Base-by-base conservation (phyloP, 805 yeast genomes). In the Hagleromyces aurorensis region DNA sequence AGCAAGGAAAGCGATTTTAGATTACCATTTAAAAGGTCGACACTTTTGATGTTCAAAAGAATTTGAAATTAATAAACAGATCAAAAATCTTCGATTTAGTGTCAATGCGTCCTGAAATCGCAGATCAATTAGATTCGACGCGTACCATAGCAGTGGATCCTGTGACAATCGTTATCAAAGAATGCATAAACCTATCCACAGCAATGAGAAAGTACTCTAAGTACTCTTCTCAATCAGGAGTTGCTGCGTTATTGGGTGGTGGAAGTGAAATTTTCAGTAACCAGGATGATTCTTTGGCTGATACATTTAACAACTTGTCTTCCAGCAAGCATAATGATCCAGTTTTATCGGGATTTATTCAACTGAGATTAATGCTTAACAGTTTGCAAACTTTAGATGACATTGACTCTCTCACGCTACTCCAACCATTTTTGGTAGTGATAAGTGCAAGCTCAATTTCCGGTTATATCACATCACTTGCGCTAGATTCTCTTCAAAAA, bases 121-220 rank as follows among this genome's bases (percentile, higher is more conserved):
- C n/a, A n/a, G n/a, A n/a, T n/a, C n/a, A n/a, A n/a, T n/a, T n/a
- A n/a, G n/a, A n/a, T n/a, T n/a, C n/a, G 23, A 29, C 14, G 34
- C 16, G 19, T 11, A 7, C 18, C 16, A 40, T 40, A 24, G 61
- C 89, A 6, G 67, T 82, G 29, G 87, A 83, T 55, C 82, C 93
- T 9, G 69, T 79, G 33, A 80, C 93, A 2, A 73, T 89, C 43
- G 80, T 85, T 41, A 76, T 85, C 37, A 81, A 82, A 50, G 97
- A 91, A 61, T 85, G 96, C 55, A 80, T 84, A 48, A 69, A 78
- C 34, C 71, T 91, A 30, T 74, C 89, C 12, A 78, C 94, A 12
- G 86, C 91, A 13, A 85, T 91, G 94, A 68, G 96, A 32, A 86
- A 85, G 50, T 69, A 82, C 40, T 72, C 86, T 50, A 74, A 82